phyloP scores from a whole-genome alignment of 257 asterid species.

The Oldenlandia corymbosa region DNA sequence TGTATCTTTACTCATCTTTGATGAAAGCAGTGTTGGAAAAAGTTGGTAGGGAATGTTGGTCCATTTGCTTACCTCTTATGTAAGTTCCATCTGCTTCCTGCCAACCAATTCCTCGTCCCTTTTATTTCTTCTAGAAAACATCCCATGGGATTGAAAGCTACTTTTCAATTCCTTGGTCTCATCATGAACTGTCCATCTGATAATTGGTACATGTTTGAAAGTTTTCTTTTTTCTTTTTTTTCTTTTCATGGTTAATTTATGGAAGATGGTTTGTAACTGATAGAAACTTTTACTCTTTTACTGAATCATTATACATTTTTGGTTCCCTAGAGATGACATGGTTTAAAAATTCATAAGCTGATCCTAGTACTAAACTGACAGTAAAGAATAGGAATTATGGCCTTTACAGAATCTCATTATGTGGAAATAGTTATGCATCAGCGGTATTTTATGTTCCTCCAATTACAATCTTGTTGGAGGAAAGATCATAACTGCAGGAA shows the following conservation, averaged over 20 bases:
- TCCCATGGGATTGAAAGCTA: constrained; percentile 33
- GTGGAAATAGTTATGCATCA: too few species aligned
- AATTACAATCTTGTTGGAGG: too few species aligned
- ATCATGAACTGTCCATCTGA: constrained; percentile 17
- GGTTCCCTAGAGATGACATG: not conserved
- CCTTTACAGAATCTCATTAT: not conserved
- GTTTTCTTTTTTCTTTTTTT: constrained; percentile 5
- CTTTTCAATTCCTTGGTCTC: constrained; percentile 21
- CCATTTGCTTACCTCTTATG: constrained; percentile 32
- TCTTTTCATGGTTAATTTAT: not conserved
- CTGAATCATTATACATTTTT: too few species aligned
- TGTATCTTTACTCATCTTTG: constrained; percentile 26
- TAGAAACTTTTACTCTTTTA: too few species aligned
- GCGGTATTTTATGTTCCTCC: not conserved
- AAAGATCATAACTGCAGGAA: not conserved
- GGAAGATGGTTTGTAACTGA: too few species aligned
- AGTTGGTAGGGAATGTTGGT: constrained; percentile 30
- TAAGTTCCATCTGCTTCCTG: constrained; percentile 28
- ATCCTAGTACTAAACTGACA: not conserved
- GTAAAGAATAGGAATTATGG: too few species aligned
- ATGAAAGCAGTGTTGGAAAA: constrained; percentile 28
- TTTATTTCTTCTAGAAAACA: constrained; percentile 17
- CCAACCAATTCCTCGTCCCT: constrained; percentile 38
- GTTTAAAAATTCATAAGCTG: too few species aligned
- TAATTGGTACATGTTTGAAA: constrained; percentile 6